Base-by-base conservation (phyloP, 768 basidiomycete genomes). In the Suillus sp. region DNA sequence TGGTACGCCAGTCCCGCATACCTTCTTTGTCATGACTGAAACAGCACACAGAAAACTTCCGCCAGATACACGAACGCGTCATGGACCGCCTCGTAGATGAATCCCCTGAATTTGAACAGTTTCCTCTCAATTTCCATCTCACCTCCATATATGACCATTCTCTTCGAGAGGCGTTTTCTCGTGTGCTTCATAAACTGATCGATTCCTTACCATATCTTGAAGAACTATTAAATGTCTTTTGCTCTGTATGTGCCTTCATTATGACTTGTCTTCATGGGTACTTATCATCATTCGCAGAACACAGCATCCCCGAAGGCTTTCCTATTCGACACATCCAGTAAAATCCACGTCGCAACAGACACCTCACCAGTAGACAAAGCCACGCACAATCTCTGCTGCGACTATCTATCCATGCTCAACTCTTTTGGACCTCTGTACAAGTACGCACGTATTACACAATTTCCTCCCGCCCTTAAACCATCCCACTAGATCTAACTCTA, bases 131-230 rank as follows among this genome's bases (percentile, higher is more conserved):
- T 70, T 96, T 95, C 71, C 86, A 95, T 74, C 83, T 98, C 61
- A 98, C 96, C 2, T 95, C 93, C 0, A 91, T 97, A 27, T 94
- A 95, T 70, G 95, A 99, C 72, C 92, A 95, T 67, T 89, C 93
- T 2, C 80, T 96, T 32, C 91, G 92, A 71, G 94, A 96, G 69
- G 95, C 95, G 0, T 94, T 97, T 77, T 96, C 95, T 6, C 86
- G 86, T 50, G 92, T 96, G 47, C 77, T 97, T 25, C 94, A 96
- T 72, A 93, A 91, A 68, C 81, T 95, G 38, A 87, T 95, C 62
- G 90, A 91, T 65, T 89, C 92, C 13, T 78, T 96, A 38, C 92
- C 92, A 1, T 92, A 89, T 71, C 81, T 97, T 5, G 96, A 99
- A 74, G 90, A 90, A 55, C 78, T 98, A 47, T 81, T 99, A 50